These are phyloP conservation scores for Zygoascus biomembranicola DNA, from an alignment of 805 yeast genomes.

Conservation along the genomic window DNA sequence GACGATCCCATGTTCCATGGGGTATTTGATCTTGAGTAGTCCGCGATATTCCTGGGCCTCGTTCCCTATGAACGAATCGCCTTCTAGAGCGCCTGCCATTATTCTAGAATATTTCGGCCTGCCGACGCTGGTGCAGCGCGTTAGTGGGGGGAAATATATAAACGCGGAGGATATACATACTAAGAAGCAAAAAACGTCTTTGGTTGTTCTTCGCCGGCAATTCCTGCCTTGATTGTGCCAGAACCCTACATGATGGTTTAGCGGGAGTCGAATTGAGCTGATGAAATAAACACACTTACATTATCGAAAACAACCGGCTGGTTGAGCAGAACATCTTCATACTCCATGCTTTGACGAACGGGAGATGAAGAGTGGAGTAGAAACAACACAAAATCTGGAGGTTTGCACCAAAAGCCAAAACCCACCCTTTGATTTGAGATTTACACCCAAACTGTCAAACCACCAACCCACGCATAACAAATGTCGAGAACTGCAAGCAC, in stretches of 20 bases:
- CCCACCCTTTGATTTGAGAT: not conserved
- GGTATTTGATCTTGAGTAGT: conserved; percentile 59
- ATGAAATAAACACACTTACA: conserved; percentile 25
- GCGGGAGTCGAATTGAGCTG: not conserved
- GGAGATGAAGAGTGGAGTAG: not conserved
- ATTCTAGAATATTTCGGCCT: conserved; percentile 75
- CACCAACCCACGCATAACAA: not conserved
- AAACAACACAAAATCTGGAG: not conserved
- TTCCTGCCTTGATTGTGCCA: conserved; percentile 78
- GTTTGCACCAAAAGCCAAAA: not conserved
- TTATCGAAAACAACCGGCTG: conserved; percentile 75
- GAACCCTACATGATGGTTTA: conserved; percentile 46
- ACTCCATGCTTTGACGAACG: conserved; percentile 12
- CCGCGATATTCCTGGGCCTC: conserved; percentile 73
- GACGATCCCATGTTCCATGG: conserved; percentile 73
- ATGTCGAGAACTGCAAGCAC: conserved; percentile 13
- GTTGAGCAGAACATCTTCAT: conserved; percentile 38
- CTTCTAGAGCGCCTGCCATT: conserved; percentile 64
- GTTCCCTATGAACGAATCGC: conserved; percentile 66
- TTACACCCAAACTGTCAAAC: not conserved
- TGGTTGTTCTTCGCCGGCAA: conserved; percentile 88
- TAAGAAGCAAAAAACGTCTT: conserved; percentile 52
- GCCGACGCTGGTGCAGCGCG: conserved; percentile 42
- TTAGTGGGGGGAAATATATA: not conserved
- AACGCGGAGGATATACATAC: conserved; percentile 20